Conservation (phyloP, 1,284 basidiomycete genomes). For the Mycosarcoma mackinlayi region DNA sequence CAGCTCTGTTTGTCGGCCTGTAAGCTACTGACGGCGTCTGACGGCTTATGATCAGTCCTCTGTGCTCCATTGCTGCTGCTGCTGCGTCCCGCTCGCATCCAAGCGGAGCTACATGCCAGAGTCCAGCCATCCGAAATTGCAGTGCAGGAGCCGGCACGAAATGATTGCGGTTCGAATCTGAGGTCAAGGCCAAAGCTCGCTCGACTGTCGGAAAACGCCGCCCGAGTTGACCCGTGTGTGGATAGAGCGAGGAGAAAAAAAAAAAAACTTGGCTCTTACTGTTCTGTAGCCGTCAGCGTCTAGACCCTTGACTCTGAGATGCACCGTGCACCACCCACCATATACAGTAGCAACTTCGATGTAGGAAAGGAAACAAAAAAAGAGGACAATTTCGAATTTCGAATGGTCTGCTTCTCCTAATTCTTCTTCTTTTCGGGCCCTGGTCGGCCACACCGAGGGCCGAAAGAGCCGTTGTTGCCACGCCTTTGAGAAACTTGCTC, state of each 20-base stretch:
- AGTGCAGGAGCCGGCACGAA: neutral
- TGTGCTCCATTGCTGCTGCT: neutral
- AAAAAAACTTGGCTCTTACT: conserved; percentile 1
- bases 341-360: too few species aligned
- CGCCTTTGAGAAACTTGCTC: too few species aligned
- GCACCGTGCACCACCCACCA: conserved; percentile 19
- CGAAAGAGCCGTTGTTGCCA: conserved; percentile 1
- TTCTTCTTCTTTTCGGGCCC: too few species aligned
- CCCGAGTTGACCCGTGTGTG: conserved; percentile 22
- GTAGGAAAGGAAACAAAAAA: neutral
- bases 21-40: neutral
- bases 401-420: too few species aligned
- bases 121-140: too few species aligned
- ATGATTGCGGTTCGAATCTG: neutral
- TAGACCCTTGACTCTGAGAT: conserved; percentile 1
- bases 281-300: neutral
- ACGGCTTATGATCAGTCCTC: conserved; percentile 16
- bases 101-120: neutral
- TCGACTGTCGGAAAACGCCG: conserved; percentile 19
- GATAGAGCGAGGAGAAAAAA: neutral
- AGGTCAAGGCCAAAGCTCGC: conserved; percentile 5
- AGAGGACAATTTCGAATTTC: conserved; percentile 11
- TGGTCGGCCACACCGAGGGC: neutral
- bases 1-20: neutral
- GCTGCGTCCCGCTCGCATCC: conserved; percentile 4